Evolutionary conservation across 2,329 filamentous ascomycete genomes (phyloP).

Genomic region (Clarireedia paspali): DNA sequence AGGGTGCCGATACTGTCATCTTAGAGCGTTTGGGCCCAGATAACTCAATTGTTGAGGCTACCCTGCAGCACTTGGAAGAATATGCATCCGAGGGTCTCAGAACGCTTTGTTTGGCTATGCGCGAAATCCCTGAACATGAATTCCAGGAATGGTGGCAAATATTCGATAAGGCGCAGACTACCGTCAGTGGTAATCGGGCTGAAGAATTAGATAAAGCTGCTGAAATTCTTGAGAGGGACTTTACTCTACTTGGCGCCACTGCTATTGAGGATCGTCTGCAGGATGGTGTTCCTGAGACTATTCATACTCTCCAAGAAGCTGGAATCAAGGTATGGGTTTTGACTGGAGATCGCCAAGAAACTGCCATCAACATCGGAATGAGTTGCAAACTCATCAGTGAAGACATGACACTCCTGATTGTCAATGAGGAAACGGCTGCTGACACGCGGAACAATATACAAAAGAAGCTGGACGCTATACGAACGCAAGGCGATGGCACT

Average conservation of each 20-base stretch:
- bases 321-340: slow-evolving; percentile 99
- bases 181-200: slow-evolving; percentile 82
- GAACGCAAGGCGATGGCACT: slow-evolving; percentile 68
- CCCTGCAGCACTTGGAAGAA: slow-evolving; percentile 91
- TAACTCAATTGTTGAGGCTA: slow-evolving; percentile 83
- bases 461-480: slow-evolving; percentile 89
- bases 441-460: slow-evolving; percentile 82
- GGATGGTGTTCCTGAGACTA: slow-evolving; percentile 95
- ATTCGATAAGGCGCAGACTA: slow-evolving; percentile 82
- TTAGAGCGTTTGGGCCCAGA: slow-evolving; percentile 78
- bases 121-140: slow-evolving; percentile 84
- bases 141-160: slow-evolving; percentile 81
- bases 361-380: slow-evolving; percentile 99
- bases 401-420: slow-evolving; percentile 94
- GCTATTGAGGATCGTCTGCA: slow-evolving; percentile 96
- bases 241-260: slow-evolving; percentile 86
- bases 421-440: slow-evolving; percentile 79
- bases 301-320: slow-evolving; percentile 91
- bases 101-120: slow-evolving; percentile 90
- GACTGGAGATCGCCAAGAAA: slow-evolving; percentile 95
- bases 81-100: slow-evolving; percentile 94
- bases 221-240: slow-evolving; percentile 88
- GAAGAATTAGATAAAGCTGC: slow-evolving; percentile 96
- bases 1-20: slow-evolving; percentile 96
- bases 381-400: slow-evolving; percentile 97